Base-by-base conservation (phyloP, 108 stramenopile species). In the Schizochytrium sp. region DNA sequence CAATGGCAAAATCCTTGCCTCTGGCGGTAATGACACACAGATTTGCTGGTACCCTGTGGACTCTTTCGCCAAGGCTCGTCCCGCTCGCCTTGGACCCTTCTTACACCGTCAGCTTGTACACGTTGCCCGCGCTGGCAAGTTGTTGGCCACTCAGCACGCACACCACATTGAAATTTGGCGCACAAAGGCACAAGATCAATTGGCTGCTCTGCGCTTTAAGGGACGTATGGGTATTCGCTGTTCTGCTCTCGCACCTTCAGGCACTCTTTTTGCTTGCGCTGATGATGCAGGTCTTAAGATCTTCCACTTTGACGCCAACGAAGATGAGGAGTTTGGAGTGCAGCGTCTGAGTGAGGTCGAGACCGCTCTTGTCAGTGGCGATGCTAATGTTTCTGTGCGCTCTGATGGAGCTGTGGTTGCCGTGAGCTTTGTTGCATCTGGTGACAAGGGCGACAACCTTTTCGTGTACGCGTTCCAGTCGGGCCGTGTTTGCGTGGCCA, bases 21-120 rank as follows among this genome's bases (percentile, higher is more conserved):
- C 76, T 10, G 76, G 76, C 10, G 76, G 76, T 53, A 50, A 83
- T 40, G 76, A 83, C 76, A 83, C 76, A 2, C 76, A 83, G 47
- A 49, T 83, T 28, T 49, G 47, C 50, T 83, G 76, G 76, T 83
- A 83, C 76, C 76, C 76, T n/a, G 53, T 83, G 50, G 5, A 40
- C 13, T 49, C 50, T 5, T 83, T 83, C 53, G 10, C 76, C 5
- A 83, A 83, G 76, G 76, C 76, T 17, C 76, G 76, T 10, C 76
- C 76, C 10, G 55, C 76, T 13, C 47, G 53, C 47, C 50, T 83
- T 5, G 2, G 50, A 47, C 76, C 76, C 0, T 83, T 83, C 55
- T 55, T 83, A 40, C 76, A 83, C 53, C 5, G 47, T 1, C 45
- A 0, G 15, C 15, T 83, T 13, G 47, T 49, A 8, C 47, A 55